A percentile compares a stretch with the other conserved stretches of the same genome.
Evolutionary conservation across 768 basidiomycete species (phyloP).

Genomic region (Collybiopsis luxurians): DNA sequence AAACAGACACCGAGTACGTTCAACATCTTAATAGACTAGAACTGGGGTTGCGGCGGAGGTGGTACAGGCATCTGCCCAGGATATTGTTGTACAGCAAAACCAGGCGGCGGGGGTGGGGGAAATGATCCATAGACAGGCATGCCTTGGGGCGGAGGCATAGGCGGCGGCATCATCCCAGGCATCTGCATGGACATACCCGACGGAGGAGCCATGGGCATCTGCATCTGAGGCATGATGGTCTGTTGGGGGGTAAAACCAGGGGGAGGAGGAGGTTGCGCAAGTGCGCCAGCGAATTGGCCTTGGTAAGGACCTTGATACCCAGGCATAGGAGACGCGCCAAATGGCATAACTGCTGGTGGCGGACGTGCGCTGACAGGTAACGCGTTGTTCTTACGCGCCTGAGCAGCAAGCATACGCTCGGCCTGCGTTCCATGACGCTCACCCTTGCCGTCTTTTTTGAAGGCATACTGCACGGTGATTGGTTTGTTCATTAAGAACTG

Average conservation of each 20-base stretch:
- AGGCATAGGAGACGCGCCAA: constrained; percentile 64
- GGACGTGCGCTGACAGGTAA: constrained; percentile 76
- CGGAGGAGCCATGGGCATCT: constrained; percentile 6
- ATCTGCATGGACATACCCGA: constrained; percentile 14
- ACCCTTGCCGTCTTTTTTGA: constrained; percentile 99
- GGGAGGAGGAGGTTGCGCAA: constrained; percentile 80
- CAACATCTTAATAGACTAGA: constrained; percentile 21
- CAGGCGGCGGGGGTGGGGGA: constrained; percentile 63
- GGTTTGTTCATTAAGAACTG: constrained; percentile 99
- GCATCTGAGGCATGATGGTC: constrained; percentile 53
- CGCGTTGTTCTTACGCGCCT: constrained; percentile 94
- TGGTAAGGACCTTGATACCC: constrained; percentile 77
- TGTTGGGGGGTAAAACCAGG: constrained; percentile 77
- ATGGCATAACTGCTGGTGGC: constrained; percentile 70
- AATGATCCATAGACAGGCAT: constrained; percentile 28
- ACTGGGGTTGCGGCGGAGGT: constrained; percentile 45
- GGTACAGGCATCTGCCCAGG: constrained; percentile 42
- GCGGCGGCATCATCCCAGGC: constrained; percentile 22
- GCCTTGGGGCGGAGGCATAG: constrained; percentile 20
- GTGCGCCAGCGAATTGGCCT: constrained; percentile 91
- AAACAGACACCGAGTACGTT: too few relatives aligned
- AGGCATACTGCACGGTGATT: constrained; percentile 95
- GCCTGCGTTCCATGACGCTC: constrained; percentile 96
- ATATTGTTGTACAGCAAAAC: constrained; percentile 49
- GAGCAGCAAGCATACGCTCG: constrained; percentile 93